Base-by-base conservation (phyloP, 2,329 filamentous ascomycete species). In the Venturia oleaginea region DNA sequence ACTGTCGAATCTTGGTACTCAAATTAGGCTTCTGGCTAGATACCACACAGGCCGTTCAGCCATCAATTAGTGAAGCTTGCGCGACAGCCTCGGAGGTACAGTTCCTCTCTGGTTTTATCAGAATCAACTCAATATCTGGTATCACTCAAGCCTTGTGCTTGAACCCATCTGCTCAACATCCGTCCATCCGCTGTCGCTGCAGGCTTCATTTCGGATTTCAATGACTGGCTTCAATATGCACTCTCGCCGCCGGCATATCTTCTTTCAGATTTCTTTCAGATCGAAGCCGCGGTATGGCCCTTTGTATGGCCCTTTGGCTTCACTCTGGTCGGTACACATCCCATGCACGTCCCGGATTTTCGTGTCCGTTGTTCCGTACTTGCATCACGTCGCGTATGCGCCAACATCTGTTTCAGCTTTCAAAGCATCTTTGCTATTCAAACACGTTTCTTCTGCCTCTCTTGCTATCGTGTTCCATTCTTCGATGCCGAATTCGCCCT, bases 401-500 rank as follows among this genome's bases (percentile, higher is more conserved):
- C 73, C 8, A 78, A 77, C 67, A 76, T 77, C 64, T 69, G 70
- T 22, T 22, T 27, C 46, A 27, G 46, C 46, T 67, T 70, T 71
- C 19, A 80, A 71, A 1, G 75, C 74, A n/a, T 72, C 62, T 76
- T 76, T 79, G 46, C 69, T 70, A 48, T 74, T 70, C 42, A 76
- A 48, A 64, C 72, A 76, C 59, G 67, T 68, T 22, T 70, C 69
- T 30, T 66, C 68, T 40, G 64, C 70, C 0, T 72, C 76, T 65
- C 77, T 73, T 71, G 77, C 79, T 73, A 37, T 75, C 75, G 81
- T 78, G 64, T 91, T 84, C 91, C 92, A 97, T 67, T 88, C 86
- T 17, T 85, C 81, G 68, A 89, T 80, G 59, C 85, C 84, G 72
- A 97, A 97, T 3, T 78, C 77, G 0, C 93, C 93, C 70, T 93